Percentiles rank a stretch among this genome's conserved stretches.
Evolutionary conservation across 495 filamentous ascomycete genomes (phyloP).

Genomic region (Penicillium crystallinum): DNA sequence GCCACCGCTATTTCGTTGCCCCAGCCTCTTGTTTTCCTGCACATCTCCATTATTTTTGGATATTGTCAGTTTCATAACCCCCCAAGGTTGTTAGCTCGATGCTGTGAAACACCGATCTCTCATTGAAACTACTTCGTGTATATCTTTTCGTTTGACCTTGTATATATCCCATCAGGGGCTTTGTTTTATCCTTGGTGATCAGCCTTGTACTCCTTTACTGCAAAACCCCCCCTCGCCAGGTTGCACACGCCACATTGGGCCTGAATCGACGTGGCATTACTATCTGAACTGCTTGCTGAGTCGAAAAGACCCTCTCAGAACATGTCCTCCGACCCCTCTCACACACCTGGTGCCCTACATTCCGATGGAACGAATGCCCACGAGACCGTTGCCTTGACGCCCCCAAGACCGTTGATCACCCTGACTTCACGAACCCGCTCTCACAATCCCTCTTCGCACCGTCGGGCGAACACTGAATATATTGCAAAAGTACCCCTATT

Average conservation of each 20-base stretch:
- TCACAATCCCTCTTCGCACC: conserved; percentile 28
- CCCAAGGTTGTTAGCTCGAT: background rate
- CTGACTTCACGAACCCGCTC: conserved; percentile 15
- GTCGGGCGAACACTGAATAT: conserved; percentile 41
- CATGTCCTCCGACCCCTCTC: conserved; percentile 19
- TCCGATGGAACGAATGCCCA: conserved; percentile 22
- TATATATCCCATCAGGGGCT: background rate
- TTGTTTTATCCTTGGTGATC: background rate
- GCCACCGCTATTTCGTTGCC: conserved; percentile 26
- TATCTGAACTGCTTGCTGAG: conserved; percentile 9
- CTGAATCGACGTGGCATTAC: conserved; percentile 36
- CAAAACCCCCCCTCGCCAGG: conserved; percentile 7
- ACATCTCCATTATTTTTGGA: background rate
- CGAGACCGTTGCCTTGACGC: conserved; percentile 24
- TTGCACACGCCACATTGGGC: conserved; percentile 25
- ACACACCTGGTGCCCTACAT: conserved; percentile 21
- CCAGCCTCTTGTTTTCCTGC: conserved; percentile 25
- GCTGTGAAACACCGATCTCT: background rate
- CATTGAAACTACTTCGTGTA: conserved; percentile 1
- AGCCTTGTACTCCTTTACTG: conserved; percentile 4
- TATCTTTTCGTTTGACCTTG: background rate
- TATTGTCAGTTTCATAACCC: conserved; percentile 2
- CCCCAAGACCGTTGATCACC: conserved; percentile 15
- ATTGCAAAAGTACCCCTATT: conserved; percentile 27
- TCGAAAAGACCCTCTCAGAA: conserved; percentile 1